Conservation (phyloP, 495 filamentous ascomycete species). For the Amorphotheca resinae region DNA sequence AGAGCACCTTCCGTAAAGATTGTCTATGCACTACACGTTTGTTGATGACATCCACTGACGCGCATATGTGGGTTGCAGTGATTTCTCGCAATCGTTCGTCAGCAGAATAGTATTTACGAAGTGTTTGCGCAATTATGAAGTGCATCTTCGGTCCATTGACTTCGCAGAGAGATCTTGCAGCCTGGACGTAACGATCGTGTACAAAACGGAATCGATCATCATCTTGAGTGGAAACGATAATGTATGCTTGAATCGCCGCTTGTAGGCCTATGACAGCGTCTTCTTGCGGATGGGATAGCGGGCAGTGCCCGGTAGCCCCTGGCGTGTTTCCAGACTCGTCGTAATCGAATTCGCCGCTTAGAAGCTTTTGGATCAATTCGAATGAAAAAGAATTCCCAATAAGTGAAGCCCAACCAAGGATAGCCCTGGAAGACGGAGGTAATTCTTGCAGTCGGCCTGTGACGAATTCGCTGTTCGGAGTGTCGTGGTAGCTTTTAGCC, state of each 20-base stretch:
- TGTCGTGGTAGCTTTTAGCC: constrained; percentile 53
- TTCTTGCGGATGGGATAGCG: constrained; percentile 22
- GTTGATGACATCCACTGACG: constrained; percentile 60
- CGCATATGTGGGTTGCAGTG: constrained; percentile 63
- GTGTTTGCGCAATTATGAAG: constrained; percentile 66
- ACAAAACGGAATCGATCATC: constrained; percentile 68
- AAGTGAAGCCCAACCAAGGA: constrained; percentile 77
- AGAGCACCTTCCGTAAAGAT: constrained; percentile 59
- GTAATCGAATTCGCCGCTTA: constrained; percentile 54
- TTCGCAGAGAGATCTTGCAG: constrained; percentile 56
- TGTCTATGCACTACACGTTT: constrained; percentile 42
- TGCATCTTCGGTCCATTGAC: constrained; percentile 70
- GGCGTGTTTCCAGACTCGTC: constrained; percentile 17
- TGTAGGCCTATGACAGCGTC: constrained; percentile 67
- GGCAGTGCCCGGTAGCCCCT: background rate
- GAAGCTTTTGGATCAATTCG: constrained; percentile 59
- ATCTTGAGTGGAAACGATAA: constrained; percentile 59
- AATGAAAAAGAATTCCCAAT: constrained; percentile 73
- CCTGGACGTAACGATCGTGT: constrained; percentile 74
- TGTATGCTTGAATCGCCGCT: constrained; percentile 59
- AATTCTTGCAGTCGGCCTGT: constrained; percentile 63
- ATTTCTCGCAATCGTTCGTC: constrained; percentile 49
- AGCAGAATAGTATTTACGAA: constrained; percentile 54
- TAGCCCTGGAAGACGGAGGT: constrained; percentile 54
- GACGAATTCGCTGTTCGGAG: constrained; percentile 71